Evolutionary conservation across 495 filamentous ascomycete genomes (phyloP), one percentile per base, ranked within the genome.

Genomic region (Glarea lozoyensis): DNA sequence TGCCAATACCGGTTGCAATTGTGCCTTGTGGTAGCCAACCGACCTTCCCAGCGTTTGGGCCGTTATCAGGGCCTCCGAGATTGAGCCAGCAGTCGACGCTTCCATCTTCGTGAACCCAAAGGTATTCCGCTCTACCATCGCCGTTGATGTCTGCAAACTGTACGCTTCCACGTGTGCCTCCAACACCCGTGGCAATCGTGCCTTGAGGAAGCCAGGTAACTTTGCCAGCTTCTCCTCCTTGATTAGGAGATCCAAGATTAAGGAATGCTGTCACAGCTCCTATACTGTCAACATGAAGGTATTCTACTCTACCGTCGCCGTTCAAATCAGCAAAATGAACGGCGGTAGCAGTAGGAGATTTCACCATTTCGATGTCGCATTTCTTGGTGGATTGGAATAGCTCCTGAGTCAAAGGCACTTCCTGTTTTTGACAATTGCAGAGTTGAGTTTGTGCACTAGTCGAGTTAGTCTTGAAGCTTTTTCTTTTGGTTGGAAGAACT

Each of bases 41-140:
- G 13, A 43, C 39, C 22, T 42, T 42, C 11, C 9, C 39, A 6
- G 39, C 39, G 31, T 42, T 42, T 7, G 39, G 39, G 7, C 39
- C 39, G 22, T 42, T 19, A 30, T 42, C 39, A 10, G 39, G 39
- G 39, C 39, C 39, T 10, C 39, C 39, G 4, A 31, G 21, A 16
- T 42, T 42, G 6, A 29, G 17, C 39, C 39, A 42, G n/a, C 12
- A 11, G 10, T 27, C 21, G 5, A 43, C 40, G 20, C 18, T 9
- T 35, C 40, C 40, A 35, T 43, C 27, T 7, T 34, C 18, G 27
- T 43, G 27, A 10, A 43, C 40, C 40, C 40, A 43, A 4, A 43
- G 19, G 22, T 35, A 43, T 7, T 29, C 25, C 25, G 25, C 25
- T 29, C 25, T 29, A 29, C 25, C 25, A n/a, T 29, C 25, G 7